Evolutionary conservation across 1,284 basidiomycete species (phyloP).

Genomic region (Ustilago sp.): DNA sequence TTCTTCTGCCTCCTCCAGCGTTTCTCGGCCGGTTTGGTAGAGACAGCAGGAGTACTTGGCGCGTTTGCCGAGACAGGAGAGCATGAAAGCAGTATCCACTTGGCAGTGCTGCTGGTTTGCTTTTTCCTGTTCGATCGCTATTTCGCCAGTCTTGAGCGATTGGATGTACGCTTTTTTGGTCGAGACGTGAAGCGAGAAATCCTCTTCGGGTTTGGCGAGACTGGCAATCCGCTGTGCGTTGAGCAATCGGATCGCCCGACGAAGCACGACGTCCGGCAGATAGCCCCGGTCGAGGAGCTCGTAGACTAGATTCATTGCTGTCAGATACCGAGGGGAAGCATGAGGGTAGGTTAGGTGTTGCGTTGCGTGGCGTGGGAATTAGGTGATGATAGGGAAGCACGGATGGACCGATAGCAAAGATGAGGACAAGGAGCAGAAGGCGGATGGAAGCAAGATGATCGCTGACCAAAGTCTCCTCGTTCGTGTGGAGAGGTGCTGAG

Average conservation of each 20-base stretch:
- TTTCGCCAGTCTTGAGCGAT: constrained; percentile 72
- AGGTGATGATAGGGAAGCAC: constrained; percentile 5
- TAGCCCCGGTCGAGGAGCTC: constrained; percentile 51
- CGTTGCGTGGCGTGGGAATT: no score
- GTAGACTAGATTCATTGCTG: constrained; percentile 41
- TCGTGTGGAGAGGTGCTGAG: background rate
- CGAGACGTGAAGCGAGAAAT: constrained; percentile 76
- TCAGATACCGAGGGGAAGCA: background rate
- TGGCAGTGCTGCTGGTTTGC: constrained; percentile 86
- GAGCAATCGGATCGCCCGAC: constrained; percentile 75
- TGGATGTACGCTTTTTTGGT: constrained; percentile 75
- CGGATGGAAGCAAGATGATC: background rate
- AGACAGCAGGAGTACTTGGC: constrained; percentile 74
- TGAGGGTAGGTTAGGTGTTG: no score
- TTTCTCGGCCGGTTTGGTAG: constrained; percentile 77
- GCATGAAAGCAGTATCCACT: constrained; percentile 71
- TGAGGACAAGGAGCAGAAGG: background rate
- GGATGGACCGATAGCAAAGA: background rate
- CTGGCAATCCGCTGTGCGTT: constrained; percentile 76
- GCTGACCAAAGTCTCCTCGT: background rate
- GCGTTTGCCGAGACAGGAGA: constrained; percentile 56
- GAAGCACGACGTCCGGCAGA: constrained; percentile 70
- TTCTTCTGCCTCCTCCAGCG: constrained; percentile 77
- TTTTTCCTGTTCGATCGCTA: constrained; percentile 78
- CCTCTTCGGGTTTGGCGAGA: constrained; percentile 74